Evolutionary conservation across 2,329 filamentous ascomycete genomes (phyloP), one percentile per base, ranked within the genome.

Genomic region (Epichloe sibirici): DNA sequence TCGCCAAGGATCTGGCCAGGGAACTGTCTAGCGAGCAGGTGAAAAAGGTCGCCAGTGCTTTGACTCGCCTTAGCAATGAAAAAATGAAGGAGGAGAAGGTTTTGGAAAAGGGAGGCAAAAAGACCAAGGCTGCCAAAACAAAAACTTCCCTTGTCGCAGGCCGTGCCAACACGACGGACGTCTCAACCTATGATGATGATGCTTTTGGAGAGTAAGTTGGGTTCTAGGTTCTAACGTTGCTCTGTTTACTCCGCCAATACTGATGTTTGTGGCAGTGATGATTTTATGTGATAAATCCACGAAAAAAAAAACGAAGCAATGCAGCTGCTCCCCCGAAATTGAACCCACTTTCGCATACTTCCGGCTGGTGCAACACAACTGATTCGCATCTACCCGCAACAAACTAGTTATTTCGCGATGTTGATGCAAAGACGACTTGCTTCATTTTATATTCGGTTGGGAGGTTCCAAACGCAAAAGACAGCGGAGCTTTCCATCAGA

Each of bases 31-130:
- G 88, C 66, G 85, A 93, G 53, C 90, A 97, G 73, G 90, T 97
- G 72, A 96, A 97, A 81, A 97, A 97, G 78, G 81, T 95, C 59
- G 82, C 89, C 12, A 94, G 87, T 69, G 79, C 81, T 5, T 72
- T 98, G 63, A 95, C 90, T n/a, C 85, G 90, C 5, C 78, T 95
- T 53, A 81, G 88, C 66, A 98, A 98, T 68, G 93, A 97, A 80
- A 96, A 95, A 79, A 85, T 97, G 85, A 94, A 90, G 76, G 90
- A 96, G 70, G 93, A 98, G 79, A 96, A 97, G 79, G 83, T 85
- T 4, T 82, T 88, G 3, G 89, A 95, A 59, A 96, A 95, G 77
- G 84, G 88, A 51, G 88, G 85, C 63, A 98, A 97, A 86, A 98
- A 97, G 82, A 83, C 77, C 61, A 97, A 97, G 80, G 90, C 90